Evolutionary conservation across 75 land plant genomes (phyloP).

Genomic region (Selaginella moellendorffii): DNA sequence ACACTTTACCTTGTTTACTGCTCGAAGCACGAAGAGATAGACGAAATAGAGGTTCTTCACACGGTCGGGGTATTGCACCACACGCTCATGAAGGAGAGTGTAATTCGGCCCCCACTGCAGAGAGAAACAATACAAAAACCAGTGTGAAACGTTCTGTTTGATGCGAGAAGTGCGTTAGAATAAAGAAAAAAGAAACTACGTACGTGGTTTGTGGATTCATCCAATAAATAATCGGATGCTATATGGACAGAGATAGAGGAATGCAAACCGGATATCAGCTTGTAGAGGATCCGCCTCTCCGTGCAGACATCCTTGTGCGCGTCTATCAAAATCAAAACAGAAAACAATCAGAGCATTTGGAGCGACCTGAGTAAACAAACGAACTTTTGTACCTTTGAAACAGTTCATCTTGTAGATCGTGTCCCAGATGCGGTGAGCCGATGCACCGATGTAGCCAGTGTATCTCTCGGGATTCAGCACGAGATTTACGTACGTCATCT

Average conservation of each 20-base stretch:
- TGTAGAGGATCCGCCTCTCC: slow-evolving; percentile 65
- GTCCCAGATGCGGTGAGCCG: slow-evolving; percentile 82
- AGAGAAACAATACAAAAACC: background rate
- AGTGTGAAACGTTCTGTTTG: background rate
- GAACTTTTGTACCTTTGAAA: slow-evolving; percentile 14
- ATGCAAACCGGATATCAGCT: slow-evolving; percentile 85
- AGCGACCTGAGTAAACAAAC: background rate
- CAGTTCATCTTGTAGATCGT: slow-evolving; percentile 42
- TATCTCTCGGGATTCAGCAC: slow-evolving; percentile 79
- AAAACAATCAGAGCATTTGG: background rate
- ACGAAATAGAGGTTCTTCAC: slow-evolving; percentile 83
- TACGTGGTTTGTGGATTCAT: slow-evolving; percentile 51
- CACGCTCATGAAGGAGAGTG: slow-evolving; percentile 57
- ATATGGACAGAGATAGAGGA: slow-evolving; percentile 87
- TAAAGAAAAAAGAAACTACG: background rate
- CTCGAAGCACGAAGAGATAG: slow-evolving; percentile 78
- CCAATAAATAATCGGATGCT: slow-evolving; percentile 76
- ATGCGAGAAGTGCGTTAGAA: no score
- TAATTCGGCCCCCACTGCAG: slow-evolving; percentile 79
- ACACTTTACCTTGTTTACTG: slow-evolving; percentile 50
- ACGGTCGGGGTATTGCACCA: slow-evolving; percentile 47
- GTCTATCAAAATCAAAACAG: slow-evolving; percentile 12
- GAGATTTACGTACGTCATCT: slow-evolving; percentile 89
- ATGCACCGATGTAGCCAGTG: slow-evolving; percentile 84
- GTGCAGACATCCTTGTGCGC: slow-evolving; percentile 31